Base-by-base conservation (phyloP, 208 protist genomes). In the Leishmania lainsoni region DNA sequence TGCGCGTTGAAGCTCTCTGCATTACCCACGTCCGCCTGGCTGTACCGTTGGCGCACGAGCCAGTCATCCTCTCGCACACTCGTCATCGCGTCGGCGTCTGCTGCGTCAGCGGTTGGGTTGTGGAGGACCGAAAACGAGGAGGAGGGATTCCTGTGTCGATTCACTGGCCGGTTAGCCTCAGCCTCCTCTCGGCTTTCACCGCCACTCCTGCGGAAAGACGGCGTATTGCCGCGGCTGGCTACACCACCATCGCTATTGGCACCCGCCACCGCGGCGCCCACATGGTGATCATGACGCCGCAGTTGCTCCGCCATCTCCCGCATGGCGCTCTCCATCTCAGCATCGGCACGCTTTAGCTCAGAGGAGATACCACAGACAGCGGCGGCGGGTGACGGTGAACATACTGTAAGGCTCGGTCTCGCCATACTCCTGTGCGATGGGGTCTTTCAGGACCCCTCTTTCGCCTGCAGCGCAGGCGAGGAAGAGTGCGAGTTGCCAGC, bases 291-390 rank as follows among this genome's bases (percentile, higher is more conserved):
- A 20, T 65, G 51, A 14, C 52, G 45, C 17, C 26, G 52, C 76
- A 85, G 81, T 14, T 59, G 75, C 14, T 59, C 76, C 17, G 58
- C 81, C 70, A 80, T 85, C 59, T 76, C 76, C 59, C n/a, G 8
- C 76, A 81, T 77, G 61, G 76, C 81, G 14, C 39, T 78, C 51
- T 81, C 76, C 76, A 81, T 78, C 35, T 45, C 76, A 9, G 71
- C 54, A 9, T 78, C 70, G 5, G 45, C 58, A 17, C 48, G 9
- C 17, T 77, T 52, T 12, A 81, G 26, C 14, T 66, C 49, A 39
- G 59, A 26, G 68, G 61, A 16, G 81, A 61, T 16, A 35, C 29
- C 10, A 32, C n/a, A 29, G 20, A 26, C 42, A 29, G 51, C 72
- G 52, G 72, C 51, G 72, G 81, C 76, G 20, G 54, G 65, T 58